Conservation (phyloP, 495 filamentous ascomycete genomes). For the Lasiosphaeriaceae sp. region DNA sequence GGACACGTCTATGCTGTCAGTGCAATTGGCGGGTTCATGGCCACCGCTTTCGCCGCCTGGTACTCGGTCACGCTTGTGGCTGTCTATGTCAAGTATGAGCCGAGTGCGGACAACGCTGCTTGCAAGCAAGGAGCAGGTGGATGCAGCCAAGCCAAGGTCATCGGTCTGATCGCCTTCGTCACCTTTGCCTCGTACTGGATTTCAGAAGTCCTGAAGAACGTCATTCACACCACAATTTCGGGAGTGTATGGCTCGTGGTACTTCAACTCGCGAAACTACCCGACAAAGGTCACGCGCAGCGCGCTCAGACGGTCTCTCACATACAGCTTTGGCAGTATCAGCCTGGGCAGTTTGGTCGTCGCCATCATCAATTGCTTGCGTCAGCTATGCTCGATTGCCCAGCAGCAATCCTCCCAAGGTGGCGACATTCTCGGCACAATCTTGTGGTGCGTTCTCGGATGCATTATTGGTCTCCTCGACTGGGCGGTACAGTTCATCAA, state of each 20-base stretch:
- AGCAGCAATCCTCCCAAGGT: slow-evolving; percentile 55
- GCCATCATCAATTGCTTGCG: slow-evolving; percentile 82
- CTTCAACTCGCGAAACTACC: slow-evolving; percentile 70
- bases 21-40: slow-evolving; percentile 70
- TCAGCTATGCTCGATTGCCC: slow-evolving; percentile 71
- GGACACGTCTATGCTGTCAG: slow-evolving; percentile 87
- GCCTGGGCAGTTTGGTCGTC: slow-evolving; percentile 77
- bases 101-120: slow-evolving; percentile 58
- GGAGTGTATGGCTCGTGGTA: slow-evolving; percentile 94
- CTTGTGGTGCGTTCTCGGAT: slow-evolving; percentile 66
- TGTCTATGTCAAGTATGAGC: slow-evolving; percentile 78
- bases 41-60: slow-evolving; percentile 67
- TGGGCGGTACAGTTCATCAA: slow-evolving; percentile 80
- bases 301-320: slow-evolving; percentile 74
- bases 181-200: slow-evolving; percentile 93
- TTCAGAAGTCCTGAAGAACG: slow-evolving; percentile 87
- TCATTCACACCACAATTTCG: slow-evolving; percentile 79
- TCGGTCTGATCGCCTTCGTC: slow-evolving; percentile 78
- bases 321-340: slow-evolving; percentile 89
- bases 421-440: slow-evolving; percentile 68
- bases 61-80: slow-evolving; percentile 56
- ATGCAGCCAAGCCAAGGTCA: slow-evolving; percentile 74
- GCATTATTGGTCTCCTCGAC: slow-evolving; percentile 72
- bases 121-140: slow-evolving; percentile 58
- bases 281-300: slow-evolving; percentile 70